Base-by-base conservation (phyloP, 306 rosid genomes). In the Vigna radiata region DNA sequence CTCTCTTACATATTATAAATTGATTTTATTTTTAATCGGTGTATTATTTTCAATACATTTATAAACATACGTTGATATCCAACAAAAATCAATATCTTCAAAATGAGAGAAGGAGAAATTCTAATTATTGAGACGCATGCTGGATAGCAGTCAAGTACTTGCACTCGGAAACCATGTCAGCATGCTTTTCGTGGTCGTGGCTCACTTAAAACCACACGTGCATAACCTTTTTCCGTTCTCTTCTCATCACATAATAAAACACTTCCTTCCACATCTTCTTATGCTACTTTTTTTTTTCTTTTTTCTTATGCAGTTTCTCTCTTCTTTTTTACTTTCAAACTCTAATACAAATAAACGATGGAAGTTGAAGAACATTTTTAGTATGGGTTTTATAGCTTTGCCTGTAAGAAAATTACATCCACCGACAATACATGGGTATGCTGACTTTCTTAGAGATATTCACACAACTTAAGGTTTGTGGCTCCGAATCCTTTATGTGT, bases 191-290 rank as follows among this genome's bases (percentile, higher is more conserved):
- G 82, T 72, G 72, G 76, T 65, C 75, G 82, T 77, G 76, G 82
- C 82, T 64, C 59, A 9, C 77, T 78, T 39, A 54, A 70, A 76
- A 21, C 78, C 83, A 75, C 81, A 79, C 83, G 86, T 83, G 86
- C 83, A 53, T 70, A 25, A 59, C 31, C 86, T 68, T 78, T 58
- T 67, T 36, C 53, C 61, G 8, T 29, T 47, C 54, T 33, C 16
- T 39, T 61, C 46, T 43, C 48, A 61, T 63, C 68, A 27, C 73
- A 25, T 25, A 25, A 50, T 43, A 47, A 63, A 55, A 19, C 17
- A 31, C n/a, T 56, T 63, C 44, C 49, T 56, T 72, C 44, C 41
- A 47, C 53, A 50, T 53, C 73, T 29, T 17, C 29, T 8, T 8
- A 41, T 41, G 66, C 41, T 37, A 68, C 70, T 58, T 79, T 60